Conservation (phyloP, 75 land plant genomes). For the Picea glauca region DNA sequence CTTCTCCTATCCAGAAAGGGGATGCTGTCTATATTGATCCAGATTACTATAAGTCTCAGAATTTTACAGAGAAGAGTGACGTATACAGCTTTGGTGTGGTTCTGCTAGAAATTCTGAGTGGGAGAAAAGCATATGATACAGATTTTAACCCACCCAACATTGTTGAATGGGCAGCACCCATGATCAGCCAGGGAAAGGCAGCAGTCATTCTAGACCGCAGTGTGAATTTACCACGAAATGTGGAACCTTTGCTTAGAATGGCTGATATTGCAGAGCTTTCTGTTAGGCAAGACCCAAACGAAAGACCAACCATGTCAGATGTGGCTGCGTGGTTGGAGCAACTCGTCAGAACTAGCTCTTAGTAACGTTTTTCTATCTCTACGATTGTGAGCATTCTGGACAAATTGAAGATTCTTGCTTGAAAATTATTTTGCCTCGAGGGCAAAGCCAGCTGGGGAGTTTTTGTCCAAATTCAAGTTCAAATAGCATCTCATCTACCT, state of each 20-base stretch:
- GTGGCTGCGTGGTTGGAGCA: constrained; percentile 46
- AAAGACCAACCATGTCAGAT: constrained; percentile 53
- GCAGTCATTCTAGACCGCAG: constrained; percentile 34
- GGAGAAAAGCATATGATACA: constrained; percentile 58
- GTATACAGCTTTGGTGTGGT: constrained; percentile 72
- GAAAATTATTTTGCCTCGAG: not conserved
- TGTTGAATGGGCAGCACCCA: constrained; percentile 75
- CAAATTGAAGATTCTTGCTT: not conserved
- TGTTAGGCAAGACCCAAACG: constrained; percentile 30
- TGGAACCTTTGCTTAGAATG: constrained; percentile 51
- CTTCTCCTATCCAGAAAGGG: constrained; percentile 16
- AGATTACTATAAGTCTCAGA: constrained; percentile 15
- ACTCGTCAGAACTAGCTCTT: constrained; percentile 29
- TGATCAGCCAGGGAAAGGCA: constrained; percentile 59
- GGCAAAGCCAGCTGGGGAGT: not conserved
- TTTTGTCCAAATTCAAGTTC: not conserved
- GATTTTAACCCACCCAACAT: constrained; percentile 52
- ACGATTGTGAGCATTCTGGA: not conserved
- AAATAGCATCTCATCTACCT: not conserved
- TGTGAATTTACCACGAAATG: constrained; percentile 45
- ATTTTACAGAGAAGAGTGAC: constrained; percentile 37
- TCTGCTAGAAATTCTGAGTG: constrained; percentile 60
- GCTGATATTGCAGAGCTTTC: constrained; percentile 51
- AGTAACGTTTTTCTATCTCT: not conserved
- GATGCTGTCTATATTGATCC: constrained; percentile 21